phyloP scores from a whole-genome alignment of 192 early-diverging fungal species.

The Gryganskiella cystojenkinii region DNA sequence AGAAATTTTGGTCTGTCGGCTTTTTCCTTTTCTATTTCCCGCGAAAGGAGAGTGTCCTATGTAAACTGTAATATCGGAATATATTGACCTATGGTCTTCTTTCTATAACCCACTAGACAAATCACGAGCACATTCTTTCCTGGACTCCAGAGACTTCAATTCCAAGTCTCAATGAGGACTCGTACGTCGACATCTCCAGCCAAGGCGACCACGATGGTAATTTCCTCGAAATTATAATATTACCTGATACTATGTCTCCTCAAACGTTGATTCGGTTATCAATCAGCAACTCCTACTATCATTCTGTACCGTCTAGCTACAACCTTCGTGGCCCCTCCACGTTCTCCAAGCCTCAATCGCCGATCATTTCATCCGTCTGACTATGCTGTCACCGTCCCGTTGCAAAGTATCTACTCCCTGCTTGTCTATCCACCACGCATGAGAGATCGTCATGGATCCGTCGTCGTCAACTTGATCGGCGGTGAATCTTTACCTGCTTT shows the following conservation, averaged over 20 bases:
- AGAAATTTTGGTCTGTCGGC: too few relatives aligned
- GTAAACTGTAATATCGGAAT: neutral
- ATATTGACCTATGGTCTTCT: neutral
- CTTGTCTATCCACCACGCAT: constrained; percentile 73
- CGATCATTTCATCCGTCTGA: constrained; percentile 43
- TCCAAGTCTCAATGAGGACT: constrained; percentile 67
- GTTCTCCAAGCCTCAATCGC: constrained; percentile 16
- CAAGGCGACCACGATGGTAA: constrained; percentile 55
- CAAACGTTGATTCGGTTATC: too few relatives aligned
- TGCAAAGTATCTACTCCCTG: constrained; percentile 68
- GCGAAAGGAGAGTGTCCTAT: neutral
- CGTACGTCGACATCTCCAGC: constrained; percentile 69
- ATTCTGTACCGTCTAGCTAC: constrained; percentile 12
- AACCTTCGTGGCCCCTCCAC: constrained; percentile 46
- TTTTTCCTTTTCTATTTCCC: neutral
- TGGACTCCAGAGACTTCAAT: constrained; percentile 79
- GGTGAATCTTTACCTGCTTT: constrained; percentile 73
- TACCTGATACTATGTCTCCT: too few relatives aligned
- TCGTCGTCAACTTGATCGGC: constrained; percentile 71
- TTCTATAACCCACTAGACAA: too few relatives aligned
- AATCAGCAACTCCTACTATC: too few relatives aligned
- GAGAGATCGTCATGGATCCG: constrained; percentile 74
- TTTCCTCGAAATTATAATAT: too few relatives aligned
- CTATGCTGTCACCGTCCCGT: constrained; percentile 72
- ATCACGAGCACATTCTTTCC: constrained; percentile 68